Evolutionary conservation across 805 yeast genomes (phyloP), one percentile per base, ranked within the genome.

Genomic region (Komagataella kurtzmanii): DNA sequence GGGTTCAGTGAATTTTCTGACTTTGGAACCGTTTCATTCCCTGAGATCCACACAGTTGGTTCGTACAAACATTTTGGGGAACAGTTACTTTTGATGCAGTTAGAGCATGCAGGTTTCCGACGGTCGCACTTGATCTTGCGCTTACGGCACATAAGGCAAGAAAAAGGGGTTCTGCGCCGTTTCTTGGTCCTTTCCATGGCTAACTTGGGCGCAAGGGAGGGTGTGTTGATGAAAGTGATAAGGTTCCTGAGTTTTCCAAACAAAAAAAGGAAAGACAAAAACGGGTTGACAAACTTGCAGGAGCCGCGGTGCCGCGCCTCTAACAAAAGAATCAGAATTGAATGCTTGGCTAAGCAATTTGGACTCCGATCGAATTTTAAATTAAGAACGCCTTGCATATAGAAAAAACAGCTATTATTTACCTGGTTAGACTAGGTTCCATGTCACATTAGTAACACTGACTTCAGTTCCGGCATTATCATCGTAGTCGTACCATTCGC

Each of bases 401-500:
- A 21, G 23, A 21, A 21, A 3, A 6, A 21, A 21, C 23, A 5
- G 23, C 4, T 5, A 21, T 21, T 21, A 21, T 21, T 21, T 12
- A 24, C 7, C 10, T 17, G 23, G n/a, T 17, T 17, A 43, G 43
- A n/a, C 17, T 46, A 91, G 71, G 7, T 74, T 77, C 84, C 93
- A 90, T 47, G 66, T 61, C n/a, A 81, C 71, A 2, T 87, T 90
- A 1, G 85, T 80, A 14, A 93, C 76, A 19, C 90, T 79, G 17
- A 89, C 97, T 65, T 91, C 97, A 46, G 71, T 77, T 10, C 80
- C 77, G 6, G 85, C 82, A 57, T 81, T 78, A 52, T 93, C 98
- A 64, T 93, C 98, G 62, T 90, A 93, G 60, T 93, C 99, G 62
- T 83, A 93, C 90, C 96, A 90, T 62, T 93, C 98, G 51, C 79